Evolutionary conservation across 2,329 filamentous ascomycete genomes (phyloP).

Genomic region (Fusarium tupiense): DNA sequence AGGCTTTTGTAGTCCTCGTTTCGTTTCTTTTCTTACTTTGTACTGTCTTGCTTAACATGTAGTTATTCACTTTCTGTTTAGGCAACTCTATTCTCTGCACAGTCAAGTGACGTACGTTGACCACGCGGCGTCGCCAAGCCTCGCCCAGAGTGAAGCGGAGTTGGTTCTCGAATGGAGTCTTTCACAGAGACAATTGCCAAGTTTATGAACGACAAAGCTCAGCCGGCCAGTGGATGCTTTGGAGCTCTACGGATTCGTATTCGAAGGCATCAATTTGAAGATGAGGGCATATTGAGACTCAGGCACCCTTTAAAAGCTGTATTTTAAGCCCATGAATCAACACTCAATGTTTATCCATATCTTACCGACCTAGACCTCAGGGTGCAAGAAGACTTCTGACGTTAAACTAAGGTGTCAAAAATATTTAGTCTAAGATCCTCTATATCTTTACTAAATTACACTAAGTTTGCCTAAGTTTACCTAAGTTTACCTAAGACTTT

Average conservation of each 20-base stretch:
- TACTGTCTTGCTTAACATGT: not conserved
- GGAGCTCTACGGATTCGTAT: not conserved
- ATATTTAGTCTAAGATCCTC: too few relatives aligned
- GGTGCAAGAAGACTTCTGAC: too few relatives aligned
- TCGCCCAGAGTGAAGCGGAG: slow-evolving; percentile 21
- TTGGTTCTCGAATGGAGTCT: slow-evolving; percentile 4
- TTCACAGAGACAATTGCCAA: slow-evolving; percentile 16
- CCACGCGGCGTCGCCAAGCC: slow-evolving; percentile 38
- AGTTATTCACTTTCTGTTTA: not conserved
- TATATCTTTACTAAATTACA: too few relatives aligned
- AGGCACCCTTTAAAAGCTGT: not conserved
- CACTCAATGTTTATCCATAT: not conserved
- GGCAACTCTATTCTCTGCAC: slow-evolving; percentile 25
- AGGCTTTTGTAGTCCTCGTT: slow-evolving; percentile 1
- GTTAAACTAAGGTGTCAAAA: too few relatives aligned
- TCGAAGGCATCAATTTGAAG: not conserved
- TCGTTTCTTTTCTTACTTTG: not conserved
- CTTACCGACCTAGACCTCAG: too few relatives aligned
- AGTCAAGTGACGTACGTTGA: slow-evolving; percentile 35
- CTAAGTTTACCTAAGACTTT: too few relatives aligned
- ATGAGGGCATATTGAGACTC: not conserved
- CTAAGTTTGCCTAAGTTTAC: too few relatives aligned
- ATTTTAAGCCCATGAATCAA: not conserved
- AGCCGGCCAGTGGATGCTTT: not conserved
- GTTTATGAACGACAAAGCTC: not conserved